Conservation (phyloP, 2,329 filamentous ascomycete genomes). For the Botrytis sinoallii region DNA sequence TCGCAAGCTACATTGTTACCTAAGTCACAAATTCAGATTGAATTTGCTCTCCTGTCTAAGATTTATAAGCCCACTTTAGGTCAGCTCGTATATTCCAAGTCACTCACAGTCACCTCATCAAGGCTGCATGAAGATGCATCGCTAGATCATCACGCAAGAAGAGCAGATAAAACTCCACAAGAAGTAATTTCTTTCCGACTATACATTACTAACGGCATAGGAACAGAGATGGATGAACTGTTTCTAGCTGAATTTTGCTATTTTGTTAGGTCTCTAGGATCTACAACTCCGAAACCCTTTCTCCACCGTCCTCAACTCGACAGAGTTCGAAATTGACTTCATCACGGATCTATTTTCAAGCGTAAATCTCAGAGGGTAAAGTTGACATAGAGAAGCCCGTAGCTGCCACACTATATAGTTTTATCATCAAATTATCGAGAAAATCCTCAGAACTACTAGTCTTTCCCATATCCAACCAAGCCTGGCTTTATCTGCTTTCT, state of each 20-base stretch:
- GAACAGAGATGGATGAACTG: rapidly evolving
- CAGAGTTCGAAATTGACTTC: not conserved
- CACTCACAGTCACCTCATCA: too few species aligned
- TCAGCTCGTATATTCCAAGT: not conserved
- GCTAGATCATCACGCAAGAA: not conserved
- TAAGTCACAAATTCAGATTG: not conserved
- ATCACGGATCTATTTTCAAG: not conserved
- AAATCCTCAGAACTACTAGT: not conserved
- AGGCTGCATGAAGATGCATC: not conserved
- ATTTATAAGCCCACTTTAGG: not conserved
- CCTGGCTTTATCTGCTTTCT: rapidly evolving
- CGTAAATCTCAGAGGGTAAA: too few species aligned
- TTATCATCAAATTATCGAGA: not conserved
- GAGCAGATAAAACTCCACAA: not conserved
- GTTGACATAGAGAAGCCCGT: too few species aligned
- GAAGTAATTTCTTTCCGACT: rapidly evolving
- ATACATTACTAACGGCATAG: rapidly evolving
- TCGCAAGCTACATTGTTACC: not conserved
- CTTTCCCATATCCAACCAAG: not conserved
- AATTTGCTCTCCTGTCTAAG: not conserved
- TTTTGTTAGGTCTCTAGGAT: not conserved
- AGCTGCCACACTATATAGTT: rapidly evolving
- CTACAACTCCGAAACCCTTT: not conserved
- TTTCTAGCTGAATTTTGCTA: not conserved
- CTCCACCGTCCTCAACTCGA: too few species aligned